These are phyloP conservation scores for Ulota crispa DNA, from an alignment of 225 moss, liverwort and hornwort genomes.

Conservation along the genomic window DNA sequence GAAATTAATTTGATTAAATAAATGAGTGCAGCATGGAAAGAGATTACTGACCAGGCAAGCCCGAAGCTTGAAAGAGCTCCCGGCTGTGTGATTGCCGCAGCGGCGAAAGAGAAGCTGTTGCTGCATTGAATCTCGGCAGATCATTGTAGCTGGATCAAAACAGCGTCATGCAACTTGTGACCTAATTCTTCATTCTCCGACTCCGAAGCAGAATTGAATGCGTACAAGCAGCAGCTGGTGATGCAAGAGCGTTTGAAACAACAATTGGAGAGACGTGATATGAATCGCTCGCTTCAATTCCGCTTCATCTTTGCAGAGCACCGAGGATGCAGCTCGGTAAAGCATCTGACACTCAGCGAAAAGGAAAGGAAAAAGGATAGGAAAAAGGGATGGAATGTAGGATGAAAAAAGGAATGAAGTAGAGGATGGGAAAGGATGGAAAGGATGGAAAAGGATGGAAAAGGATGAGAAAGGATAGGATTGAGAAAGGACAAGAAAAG, in stretches of 20 bases:
- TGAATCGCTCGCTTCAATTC: too few relatives aligned
- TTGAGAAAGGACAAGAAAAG: too few relatives aligned
- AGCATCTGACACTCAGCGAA: too few relatives aligned
- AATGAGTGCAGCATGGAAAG: neutral
- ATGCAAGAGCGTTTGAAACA: neutral
- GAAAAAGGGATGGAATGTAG: too few relatives aligned
- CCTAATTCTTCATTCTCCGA: neutral
- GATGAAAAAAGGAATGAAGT: too few relatives aligned
- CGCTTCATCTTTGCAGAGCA: too few relatives aligned
- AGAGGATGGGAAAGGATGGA: too few relatives aligned
- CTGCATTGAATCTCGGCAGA: slow-evolving; percentile 3
- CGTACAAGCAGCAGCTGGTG: neutral
- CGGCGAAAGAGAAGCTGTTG: neutral
- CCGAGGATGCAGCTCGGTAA: too few relatives aligned
- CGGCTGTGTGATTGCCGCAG: neutral
- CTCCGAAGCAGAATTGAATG: neutral
- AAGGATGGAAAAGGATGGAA: too few relatives aligned
- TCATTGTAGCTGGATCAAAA: neutral
- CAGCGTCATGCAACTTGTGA: neutral
- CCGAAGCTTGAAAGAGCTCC: slow-evolving; percentile 14
- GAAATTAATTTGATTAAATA: neutral
- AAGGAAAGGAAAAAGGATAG: too few relatives aligned
- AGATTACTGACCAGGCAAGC: slow-evolving; percentile 24
- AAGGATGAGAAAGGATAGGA: too few relatives aligned
- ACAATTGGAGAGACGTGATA: too few relatives aligned